A percentile compares a stretch with the other conserved stretches of the same genome.
Conservation (phyloP, 176 grass and related monocot genomes). For the Avena eriantha region DNA sequence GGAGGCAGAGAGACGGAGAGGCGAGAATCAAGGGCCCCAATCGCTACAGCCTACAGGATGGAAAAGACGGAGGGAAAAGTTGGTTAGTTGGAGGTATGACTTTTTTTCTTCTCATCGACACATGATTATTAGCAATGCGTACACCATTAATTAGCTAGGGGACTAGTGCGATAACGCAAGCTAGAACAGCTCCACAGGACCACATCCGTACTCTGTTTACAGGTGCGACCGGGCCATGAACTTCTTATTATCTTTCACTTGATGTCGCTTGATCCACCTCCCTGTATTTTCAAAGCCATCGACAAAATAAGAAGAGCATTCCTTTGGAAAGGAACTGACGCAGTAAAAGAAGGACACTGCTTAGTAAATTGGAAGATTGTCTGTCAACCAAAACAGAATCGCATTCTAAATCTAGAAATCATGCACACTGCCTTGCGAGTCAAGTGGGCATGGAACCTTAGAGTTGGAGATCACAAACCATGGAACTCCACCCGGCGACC, state of each 20-base stretch:
- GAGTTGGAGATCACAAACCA: too few relatives aligned
- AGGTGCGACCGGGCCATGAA: neutral
- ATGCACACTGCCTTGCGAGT: too few relatives aligned
- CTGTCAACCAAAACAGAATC: too few relatives aligned
- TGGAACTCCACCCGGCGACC: too few relatives aligned
- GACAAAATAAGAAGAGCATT: too few relatives aligned
- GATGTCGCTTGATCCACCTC: too few relatives aligned
- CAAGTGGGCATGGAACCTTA: too few relatives aligned
- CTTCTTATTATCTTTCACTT: neutral
- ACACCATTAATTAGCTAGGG: neutral
- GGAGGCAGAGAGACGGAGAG: neutral
- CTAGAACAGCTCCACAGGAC: neutral
- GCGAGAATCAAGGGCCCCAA: neutral
- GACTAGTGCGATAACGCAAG: neutral
- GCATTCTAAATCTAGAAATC: too few relatives aligned
- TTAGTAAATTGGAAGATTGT: too few relatives aligned
- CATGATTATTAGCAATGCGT: conserved; percentile 5
- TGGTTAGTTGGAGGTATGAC: conserved; percentile 59
- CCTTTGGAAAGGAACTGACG: too few relatives aligned
- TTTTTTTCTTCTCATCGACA: conserved; percentile 40
- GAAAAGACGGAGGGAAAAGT: conserved; percentile 27
- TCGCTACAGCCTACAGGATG: conserved; percentile 28
- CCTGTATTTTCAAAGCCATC: too few relatives aligned
- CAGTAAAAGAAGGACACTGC: too few relatives aligned
- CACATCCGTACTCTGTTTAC: neutral